A percentile compares a stretch with the other conserved stretches of the same genome.
phyloP scores from a whole-genome alignment of 2,329 filamentous ascomycete genomes.

The Purpureocillium lavendulum region DNA sequence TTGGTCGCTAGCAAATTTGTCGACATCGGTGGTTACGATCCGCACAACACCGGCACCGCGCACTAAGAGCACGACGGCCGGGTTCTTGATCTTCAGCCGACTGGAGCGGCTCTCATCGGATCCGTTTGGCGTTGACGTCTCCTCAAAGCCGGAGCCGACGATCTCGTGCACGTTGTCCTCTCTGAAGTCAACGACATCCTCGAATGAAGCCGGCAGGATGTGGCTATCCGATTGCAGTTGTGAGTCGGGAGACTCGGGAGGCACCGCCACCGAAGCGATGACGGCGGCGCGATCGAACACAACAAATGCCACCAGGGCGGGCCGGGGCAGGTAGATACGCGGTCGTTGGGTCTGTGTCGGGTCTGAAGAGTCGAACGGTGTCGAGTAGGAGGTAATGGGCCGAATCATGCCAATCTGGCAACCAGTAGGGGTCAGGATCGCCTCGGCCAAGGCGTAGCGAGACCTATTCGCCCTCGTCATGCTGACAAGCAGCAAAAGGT shows the following conservation, averaged over 20 bases:
- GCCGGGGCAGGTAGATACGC: conserved; percentile 67
- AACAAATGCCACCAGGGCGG: conserved; percentile 72
- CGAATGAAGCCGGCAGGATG: conserved; percentile 59
- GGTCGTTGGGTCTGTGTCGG: conserved; percentile 37
- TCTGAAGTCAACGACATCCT: conserved; percentile 79
- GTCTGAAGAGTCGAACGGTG: conserved; percentile 33
- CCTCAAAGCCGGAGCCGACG: conserved; percentile 55
- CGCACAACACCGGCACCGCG: conserved; percentile 55
- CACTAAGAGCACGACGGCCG: conserved; percentile 52
- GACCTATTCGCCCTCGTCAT: conserved; percentile 42
- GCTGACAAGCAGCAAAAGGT: conserved; percentile 54
- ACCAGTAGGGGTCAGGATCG: conserved; percentile 48
- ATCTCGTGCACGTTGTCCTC: conserved; percentile 55
- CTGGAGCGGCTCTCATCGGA: conserved; percentile 40
- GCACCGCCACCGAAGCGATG: conserved; percentile 62
- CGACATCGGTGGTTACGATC: conserved; percentile 48
- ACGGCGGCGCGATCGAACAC: conserved; percentile 73
- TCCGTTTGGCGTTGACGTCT: conserved; percentile 27
- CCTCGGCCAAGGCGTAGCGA: conserved; percentile 69
- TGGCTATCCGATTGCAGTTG: conserved; percentile 65
- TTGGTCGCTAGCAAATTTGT: conserved; percentile 49
- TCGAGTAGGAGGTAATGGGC: conserved; percentile 57
- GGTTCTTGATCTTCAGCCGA: conserved; percentile 51
- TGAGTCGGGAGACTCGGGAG: conserved; percentile 63
- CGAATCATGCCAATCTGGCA: conserved; percentile 57